These are phyloP conservation scores for Vitis riparia DNA, from an alignment of 164 flowering plant genomes.

Conservation along the genomic window DNA sequence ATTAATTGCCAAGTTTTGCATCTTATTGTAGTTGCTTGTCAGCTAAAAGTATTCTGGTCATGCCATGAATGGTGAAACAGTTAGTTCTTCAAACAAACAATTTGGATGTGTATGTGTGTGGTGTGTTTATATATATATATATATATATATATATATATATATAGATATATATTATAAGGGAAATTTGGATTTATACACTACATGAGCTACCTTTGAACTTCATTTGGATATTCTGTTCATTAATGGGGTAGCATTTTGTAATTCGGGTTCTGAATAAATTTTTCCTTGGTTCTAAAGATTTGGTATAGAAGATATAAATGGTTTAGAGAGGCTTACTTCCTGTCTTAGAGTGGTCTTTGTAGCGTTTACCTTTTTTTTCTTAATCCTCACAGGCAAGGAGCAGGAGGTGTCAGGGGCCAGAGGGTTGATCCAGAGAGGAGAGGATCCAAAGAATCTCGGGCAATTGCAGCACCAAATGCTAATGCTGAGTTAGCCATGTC, in stretches of 20 bases:
- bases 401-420: conserved; percentile 10
- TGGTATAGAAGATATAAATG: no score
- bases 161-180: no score
- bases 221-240: not conserved
- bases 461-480: conserved; percentile 15
- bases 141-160: no score
- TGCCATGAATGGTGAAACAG: not conserved
- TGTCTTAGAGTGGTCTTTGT: not conserved
- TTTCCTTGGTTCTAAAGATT: not conserved
- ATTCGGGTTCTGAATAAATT: not conserved
- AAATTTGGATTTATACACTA: no score
- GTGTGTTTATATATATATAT: no score
- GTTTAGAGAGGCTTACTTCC: not conserved
- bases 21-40: not conserved
- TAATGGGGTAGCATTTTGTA: not conserved
- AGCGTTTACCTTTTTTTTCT: not conserved
- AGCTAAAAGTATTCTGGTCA: not conserved
- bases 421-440: conserved; percentile 17
- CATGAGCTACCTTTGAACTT: not conserved
- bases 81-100: not conserved
- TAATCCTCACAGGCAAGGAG: conserved; percentile 26
- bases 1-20: not conserved
- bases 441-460: conserved; percentile 11
- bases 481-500: conserved; percentile 22
- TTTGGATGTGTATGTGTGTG: not conserved